Conservation (phyloP, 352 stramenopile species). For the Phytophthora sojae region DNA sequence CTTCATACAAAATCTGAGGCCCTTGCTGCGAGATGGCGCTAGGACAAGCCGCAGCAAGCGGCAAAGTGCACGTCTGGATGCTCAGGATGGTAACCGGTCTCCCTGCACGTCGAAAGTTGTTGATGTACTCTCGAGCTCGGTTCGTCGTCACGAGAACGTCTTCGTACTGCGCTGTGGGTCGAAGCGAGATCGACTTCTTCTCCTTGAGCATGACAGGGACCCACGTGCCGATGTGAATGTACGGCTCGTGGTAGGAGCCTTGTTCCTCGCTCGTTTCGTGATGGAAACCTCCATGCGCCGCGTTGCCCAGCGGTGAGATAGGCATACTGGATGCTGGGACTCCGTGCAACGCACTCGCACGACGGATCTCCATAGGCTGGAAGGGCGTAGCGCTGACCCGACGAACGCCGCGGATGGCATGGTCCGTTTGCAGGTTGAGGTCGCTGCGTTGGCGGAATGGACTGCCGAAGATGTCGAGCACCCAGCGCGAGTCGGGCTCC, state of each 20-base stretch:
- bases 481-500: constrained; percentile 62
- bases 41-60: constrained; percentile 66
- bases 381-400: constrained; percentile 19
- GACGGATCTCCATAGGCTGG: constrained; percentile 36
- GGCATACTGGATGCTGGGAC: constrained; percentile 10
- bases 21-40: constrained; percentile 74
- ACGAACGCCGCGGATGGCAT: constrained; percentile 60
- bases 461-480: constrained; percentile 78
- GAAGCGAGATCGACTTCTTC: constrained; percentile 32
- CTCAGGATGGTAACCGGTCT: constrained; percentile 74
- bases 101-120: constrained; percentile 60
- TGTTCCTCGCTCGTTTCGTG: constrained; percentile 14
- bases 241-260: constrained; percentile 58
- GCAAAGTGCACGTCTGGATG: constrained; percentile 70
- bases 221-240: constrained; percentile 84
- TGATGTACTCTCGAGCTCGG: constrained; percentile 72
- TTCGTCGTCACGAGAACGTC: constrained; percentile 73
- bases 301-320: constrained; percentile 48
- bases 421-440: constrained; percentile 64
- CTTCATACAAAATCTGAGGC: constrained; percentile 62
- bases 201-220: constrained; percentile 69
- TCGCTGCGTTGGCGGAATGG: constrained; percentile 60
- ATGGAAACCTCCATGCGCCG: constrained; percentile 14
- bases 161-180: constrained; percentile 54
- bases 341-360: constrained; percentile 26